These are phyloP conservation scores for Starmerella tilneyi DNA, from an alignment of 805 yeast species.

Conservation along the genomic window DNA sequence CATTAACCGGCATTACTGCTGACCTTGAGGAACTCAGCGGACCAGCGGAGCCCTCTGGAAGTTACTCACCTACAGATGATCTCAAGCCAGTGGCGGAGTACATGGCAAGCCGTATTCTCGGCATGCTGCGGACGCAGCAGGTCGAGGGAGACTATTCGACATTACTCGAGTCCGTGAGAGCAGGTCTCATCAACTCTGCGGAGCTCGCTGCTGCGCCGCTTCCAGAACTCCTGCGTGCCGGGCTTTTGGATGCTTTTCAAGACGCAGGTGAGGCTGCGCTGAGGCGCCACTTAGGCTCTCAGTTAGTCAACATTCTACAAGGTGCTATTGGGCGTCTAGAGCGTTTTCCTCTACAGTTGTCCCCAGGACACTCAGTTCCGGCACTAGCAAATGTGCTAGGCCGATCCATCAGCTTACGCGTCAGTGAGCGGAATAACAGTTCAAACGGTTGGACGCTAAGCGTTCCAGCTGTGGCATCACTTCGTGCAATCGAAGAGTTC, in stretches of 20 bases:
- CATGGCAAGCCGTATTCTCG: background rate
- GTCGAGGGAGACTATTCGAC: background rate
- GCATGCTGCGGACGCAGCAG: background rate
- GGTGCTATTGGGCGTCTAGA: conserved; percentile 13
- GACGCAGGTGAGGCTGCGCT: background rate
- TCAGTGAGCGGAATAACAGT: background rate
- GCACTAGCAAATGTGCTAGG: conserved; percentile 3
- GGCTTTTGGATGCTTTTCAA: conserved; percentile 6
- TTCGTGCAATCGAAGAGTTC: conserved; percentile 9
- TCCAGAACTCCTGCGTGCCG: conserved; percentile 13
- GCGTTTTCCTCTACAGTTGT: conserved; percentile 9
- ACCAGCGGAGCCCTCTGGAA: background rate
- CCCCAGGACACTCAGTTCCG: conserved; percentile 10
- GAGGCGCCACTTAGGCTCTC: background rate
- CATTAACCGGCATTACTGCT: conserved; percentile 11
- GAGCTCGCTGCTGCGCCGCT: conserved; percentile 6
- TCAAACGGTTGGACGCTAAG: conserved; percentile 1
- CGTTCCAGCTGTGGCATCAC: conserved; percentile 9
- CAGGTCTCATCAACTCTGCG: background rate
- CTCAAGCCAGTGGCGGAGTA: conserved; percentile 8
- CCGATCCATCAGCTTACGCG: conserved; percentile 1
- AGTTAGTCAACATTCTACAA: conserved; percentile 10
- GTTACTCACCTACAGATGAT: conserved; percentile 4
- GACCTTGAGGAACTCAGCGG: conserved; percentile 11
- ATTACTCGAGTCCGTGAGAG: background rate